Base-by-base conservation (phyloP, 1,284 basidiomycete species). In the Austropuccinia psidii region DNA sequence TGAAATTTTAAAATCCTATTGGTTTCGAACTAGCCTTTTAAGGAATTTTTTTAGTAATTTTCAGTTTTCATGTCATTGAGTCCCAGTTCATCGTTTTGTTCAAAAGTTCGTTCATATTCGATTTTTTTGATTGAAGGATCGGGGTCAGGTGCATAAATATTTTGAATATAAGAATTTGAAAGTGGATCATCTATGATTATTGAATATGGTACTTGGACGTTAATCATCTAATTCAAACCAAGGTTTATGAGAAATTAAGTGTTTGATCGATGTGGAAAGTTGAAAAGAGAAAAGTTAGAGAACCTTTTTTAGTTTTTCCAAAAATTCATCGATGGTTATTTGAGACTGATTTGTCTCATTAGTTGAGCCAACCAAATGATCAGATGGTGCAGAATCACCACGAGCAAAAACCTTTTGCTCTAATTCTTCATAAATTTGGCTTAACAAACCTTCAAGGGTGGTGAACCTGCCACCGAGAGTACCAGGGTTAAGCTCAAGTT, bases 401-500 rank as follows among this genome's bases (percentile, higher is more conserved):
- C 84, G 83, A 17, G 88, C 85, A 79, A 95, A 88, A n/a, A 90
- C 88, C 79, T 96, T 97, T 77, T 90, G 88, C 27, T 89, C 89
- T 9, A 99, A 86, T 81, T 99, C 95, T 77, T 96, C 94, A 83
- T 95, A 94, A 19, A 98, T 87, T 80, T 98, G 96, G 76, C 91
- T 87, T 54, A 98, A 84, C 74, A 99, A 88, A 41, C 96, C 96
- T 82, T 98, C 96, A 29, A 98, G 84, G 0, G 96, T 98, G 0
- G 96, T 98, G 83, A 98, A 99, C 11, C 96, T 87, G n/a, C 95
- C 96, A 24, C 96, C 96, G 1, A 99, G 86, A 0, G 96, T 98
- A 15, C 96, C 96, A 2, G 93, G 88, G 73, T 92, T 87, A 6
- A 99, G 86, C 6, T 89, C 87, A 15, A 99, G 88, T 74, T 98